Conservation (phyloP, 2,329 filamentous ascomycete genomes). For the Cytospora piceae region DNA sequence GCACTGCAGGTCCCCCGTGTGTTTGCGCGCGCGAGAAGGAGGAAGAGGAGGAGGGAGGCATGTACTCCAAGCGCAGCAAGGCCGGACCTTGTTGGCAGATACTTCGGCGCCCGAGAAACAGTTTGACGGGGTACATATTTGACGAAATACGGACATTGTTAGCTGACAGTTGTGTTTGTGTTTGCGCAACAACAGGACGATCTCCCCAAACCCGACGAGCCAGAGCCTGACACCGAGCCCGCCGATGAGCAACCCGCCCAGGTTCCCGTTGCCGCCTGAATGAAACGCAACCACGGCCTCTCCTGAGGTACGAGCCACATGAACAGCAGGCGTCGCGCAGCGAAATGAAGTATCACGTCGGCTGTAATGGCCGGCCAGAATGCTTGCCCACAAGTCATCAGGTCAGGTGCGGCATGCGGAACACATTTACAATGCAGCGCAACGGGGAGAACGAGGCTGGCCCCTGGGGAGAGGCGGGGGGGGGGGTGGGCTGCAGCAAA, state of each 20-base stretch:
- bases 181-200: slow-evolving; percentile 45
- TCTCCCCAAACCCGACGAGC: slow-evolving; percentile 48
- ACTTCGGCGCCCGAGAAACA: background rate
- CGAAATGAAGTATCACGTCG: no score
- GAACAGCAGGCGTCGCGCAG: background rate
- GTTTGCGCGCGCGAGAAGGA: background rate
- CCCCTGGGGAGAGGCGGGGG: background rate
- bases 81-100: background rate
- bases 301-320: background rate
- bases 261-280: slow-evolving; percentile 47
- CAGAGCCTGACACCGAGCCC: slow-evolving; percentile 40
- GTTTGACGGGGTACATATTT: background rate
- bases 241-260: slow-evolving; percentile 39
- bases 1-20: background rate
- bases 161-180: slow-evolving; percentile 16
- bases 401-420: background rate
- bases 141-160: background rate
- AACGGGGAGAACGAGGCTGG: background rate
- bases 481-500: background rate
- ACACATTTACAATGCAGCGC: background rate
- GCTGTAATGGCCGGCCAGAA: background rate
- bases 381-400: background rate
- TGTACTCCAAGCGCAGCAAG: background rate
- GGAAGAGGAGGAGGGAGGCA: background rate
- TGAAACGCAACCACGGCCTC: background rate